A percentile compares a stretch with the other conserved stretches of the same genome.
These are phyloP conservation scores for Camellia granthamiana DNA, from an alignment of 148 eudicot species.

Conservation along the genomic window DNA sequence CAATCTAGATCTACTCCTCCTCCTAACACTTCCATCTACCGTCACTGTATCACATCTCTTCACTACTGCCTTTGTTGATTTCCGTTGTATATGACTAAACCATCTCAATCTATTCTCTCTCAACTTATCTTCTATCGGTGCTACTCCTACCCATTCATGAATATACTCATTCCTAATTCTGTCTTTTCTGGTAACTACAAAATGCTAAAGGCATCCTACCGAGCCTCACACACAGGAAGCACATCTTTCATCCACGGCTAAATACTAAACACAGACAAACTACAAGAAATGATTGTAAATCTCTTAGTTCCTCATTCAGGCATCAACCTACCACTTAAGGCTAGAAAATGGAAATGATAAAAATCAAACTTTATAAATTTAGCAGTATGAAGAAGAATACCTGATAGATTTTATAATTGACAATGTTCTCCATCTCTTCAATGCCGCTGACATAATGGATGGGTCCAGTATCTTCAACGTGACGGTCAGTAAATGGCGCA, in stretches of 20 bases:
- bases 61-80: too few species aligned
- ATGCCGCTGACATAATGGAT: slow-evolving; percentile 56
- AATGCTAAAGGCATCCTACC: background rate
- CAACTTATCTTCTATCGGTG: too few species aligned
- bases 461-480: slow-evolving; percentile 69
- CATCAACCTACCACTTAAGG: background rate
- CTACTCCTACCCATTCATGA: too few species aligned
- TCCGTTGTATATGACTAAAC: too few species aligned
- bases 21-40: too few species aligned
- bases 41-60: too few species aligned
- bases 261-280: background rate
- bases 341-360: background rate
- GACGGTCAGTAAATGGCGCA: slow-evolving; percentile 58
- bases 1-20: too few species aligned
- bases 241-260: background rate
- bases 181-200: too few species aligned
- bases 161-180: too few species aligned
- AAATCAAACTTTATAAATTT: background rate
- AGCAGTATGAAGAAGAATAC: slow-evolving; percentile 18
- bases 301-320: background rate
- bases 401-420: slow-evolving; percentile 61
- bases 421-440: slow-evolving; percentile 81
- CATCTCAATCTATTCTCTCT: too few species aligned
- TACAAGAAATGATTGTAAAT: too few species aligned
- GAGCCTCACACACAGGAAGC: slow-evolving; percentile 1